Evolutionary conservation across 2,329 filamentous ascomycete species (phyloP), one percentile per base, ranked within the genome.

Genomic region (Aspergillus felis): DNA sequence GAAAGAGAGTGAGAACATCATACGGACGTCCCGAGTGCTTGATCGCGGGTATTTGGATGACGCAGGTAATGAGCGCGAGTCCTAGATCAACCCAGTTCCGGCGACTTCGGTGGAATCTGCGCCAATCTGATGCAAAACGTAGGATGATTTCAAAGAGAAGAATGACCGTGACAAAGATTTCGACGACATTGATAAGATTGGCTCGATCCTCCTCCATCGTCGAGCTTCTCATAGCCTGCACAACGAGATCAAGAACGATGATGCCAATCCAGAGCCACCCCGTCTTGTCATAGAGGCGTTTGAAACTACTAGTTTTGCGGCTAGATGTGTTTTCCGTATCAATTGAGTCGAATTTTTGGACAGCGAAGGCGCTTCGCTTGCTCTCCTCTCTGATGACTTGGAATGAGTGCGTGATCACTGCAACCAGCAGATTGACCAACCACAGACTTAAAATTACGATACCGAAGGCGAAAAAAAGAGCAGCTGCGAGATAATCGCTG

Each of bases 371-470:
- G 77, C 92, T 97, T 32, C 89, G 87, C 74, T 89, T 92, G 76
- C 91, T 96, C 72, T 99, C 94, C 78, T 99, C 95, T 62, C 94
- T 86, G 66, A 99, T 99, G 63, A 99, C 90, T 72, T 99, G 94
- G 69, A 99, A 99, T 1, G 93, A 97, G 4, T 94, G 96, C 0
- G 94, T 99, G 71, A 99, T 99, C 67, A 99, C 94, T 3, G 94
- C 94, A 69, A 99, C 96, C 50, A 89, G 75, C 76, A 99, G 84
- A 73, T 97, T 97, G 62, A 95, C 92, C 68, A 99, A 84, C 94
- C 94, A 99, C 51, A 99, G 82, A 79, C 91, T 94, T 81, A 99
- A 85, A 62, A 99, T 91, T 68, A 99, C 87, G 70, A 96, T 93
- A 1, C 81, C 85, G 56, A 79, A 78, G 44, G 84, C 84, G 61